phyloP scores from a whole-genome alignment of 2,329 filamentous ascomycete genomes.

The Sarocladium oryzae region DNA sequence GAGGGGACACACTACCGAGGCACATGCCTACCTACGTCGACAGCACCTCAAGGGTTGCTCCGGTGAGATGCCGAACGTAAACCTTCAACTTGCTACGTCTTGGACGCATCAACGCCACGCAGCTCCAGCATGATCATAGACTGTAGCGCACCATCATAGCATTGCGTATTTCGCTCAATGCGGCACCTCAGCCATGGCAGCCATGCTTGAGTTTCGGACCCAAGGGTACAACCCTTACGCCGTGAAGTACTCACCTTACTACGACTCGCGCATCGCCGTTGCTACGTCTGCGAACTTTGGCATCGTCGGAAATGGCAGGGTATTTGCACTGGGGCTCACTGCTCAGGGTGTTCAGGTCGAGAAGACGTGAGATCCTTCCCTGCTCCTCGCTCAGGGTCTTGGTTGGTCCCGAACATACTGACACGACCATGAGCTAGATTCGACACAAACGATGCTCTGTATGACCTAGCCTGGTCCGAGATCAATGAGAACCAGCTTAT shows the following conservation, averaged over 20 bases:
- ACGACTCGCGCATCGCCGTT: conserved; percentile 89
- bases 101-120: background rate
- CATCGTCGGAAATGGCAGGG: conserved; percentile 87
- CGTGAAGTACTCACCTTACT: conserved; percentile 98
- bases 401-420: background rate
- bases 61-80: background rate
- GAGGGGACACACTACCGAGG: conserved; percentile 5
- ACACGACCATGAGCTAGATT: conserved; percentile 49
- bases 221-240: conserved; percentile 93
- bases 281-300: conserved; percentile 92
- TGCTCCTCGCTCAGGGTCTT: too few species aligned
- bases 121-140: background rate
- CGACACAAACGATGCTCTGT: conserved; percentile 95
- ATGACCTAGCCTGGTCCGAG: conserved; percentile 93
- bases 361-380: conserved; percentile 55
- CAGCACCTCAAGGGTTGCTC: background rate
- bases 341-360: conserved; percentile 76
- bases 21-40: background rate
- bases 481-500: conserved; percentile 92
- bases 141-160: background rate
- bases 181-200: conserved; percentile 30
- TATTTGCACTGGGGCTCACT: conserved; percentile 79
- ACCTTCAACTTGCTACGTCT: background rate
- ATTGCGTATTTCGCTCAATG: conserved; percentile 12
- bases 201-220: conserved; percentile 92